Evolutionary conservation across 441 rosid genomes (phyloP).

Genomic region (Croton setiger): DNA sequence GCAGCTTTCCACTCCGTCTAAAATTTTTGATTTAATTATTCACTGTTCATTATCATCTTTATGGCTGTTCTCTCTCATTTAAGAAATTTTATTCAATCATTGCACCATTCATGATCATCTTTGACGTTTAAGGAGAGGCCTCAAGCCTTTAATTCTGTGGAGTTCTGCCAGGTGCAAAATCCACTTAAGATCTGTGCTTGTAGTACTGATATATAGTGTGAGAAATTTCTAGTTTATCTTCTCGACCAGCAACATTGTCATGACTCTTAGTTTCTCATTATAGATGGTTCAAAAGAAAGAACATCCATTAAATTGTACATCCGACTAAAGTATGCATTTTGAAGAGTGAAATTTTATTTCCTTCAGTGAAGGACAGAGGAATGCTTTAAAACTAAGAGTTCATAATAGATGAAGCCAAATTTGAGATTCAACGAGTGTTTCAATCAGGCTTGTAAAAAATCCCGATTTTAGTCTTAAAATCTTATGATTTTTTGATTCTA

Average conservation of each 20-base stretch:
- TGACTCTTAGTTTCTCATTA: neutral
- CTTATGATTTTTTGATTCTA: no score
- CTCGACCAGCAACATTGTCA: constrained; percentile 3
- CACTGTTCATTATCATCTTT: neutral
- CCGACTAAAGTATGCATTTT: neutral
- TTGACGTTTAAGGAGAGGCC: neutral
- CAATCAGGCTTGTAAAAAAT: no score
- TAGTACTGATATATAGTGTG: neutral
- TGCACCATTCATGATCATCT: no score
- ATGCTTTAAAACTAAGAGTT: neutral
- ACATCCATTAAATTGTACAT: neutral
- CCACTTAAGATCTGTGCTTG: neutral
- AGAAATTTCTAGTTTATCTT: neutral
- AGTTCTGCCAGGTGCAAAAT: neutral
- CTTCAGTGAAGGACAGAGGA: neutral
- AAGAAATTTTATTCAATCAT: no score
- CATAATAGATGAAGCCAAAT: neutral
- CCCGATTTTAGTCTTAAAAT: no score
- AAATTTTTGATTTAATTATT: constrained; percentile 7
- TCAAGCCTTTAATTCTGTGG: neutral
- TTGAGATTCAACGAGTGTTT: neutral
- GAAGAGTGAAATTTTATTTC: neutral
- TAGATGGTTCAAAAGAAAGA: neutral
- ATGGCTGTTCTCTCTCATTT: no score
- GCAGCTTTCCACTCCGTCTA: constrained; percentile 30